Evolutionary conservation across 2,329 filamentous ascomycete genomes (phyloP).

Genomic region (Pyrenophora tritici-repentis): DNA sequence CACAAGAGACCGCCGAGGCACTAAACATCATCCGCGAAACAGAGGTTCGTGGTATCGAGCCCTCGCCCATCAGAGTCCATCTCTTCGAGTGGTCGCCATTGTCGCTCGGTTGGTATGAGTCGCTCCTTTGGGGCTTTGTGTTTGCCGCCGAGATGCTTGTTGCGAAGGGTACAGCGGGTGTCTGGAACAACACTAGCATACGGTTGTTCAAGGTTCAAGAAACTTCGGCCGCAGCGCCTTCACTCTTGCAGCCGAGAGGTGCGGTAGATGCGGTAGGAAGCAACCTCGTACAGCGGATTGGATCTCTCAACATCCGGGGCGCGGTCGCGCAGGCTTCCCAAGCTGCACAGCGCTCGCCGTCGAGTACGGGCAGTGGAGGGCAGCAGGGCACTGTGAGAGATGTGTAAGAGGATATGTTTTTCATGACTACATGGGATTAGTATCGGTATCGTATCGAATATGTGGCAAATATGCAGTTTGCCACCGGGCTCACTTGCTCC

Average conservation of each 20-base stretch:
- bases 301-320: slow-evolving; percentile 73
- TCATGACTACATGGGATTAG: not conserved
- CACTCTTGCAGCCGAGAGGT: slow-evolving; percentile 80
- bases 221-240: slow-evolving; percentile 77
- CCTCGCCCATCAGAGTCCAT: slow-evolving; percentile 75
- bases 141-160: slow-evolving; percentile 90
- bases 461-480: too few species aligned
- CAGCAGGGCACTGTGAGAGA: slow-evolving; percentile 39
- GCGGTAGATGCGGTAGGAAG: slow-evolving; percentile 93
- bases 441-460: not conserved
- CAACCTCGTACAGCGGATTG: slow-evolving; percentile 85
- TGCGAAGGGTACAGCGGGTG: slow-evolving; percentile 81
- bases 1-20: slow-evolving; percentile 47
- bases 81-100: slow-evolving; percentile 93
- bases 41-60: slow-evolving; percentile 73
- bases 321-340: slow-evolving; percentile 32
- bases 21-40: slow-evolving; percentile 62
- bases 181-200: slow-evolving; percentile 92
- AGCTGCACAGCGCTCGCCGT: slow-evolving; percentile 20
- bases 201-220: slow-evolving; percentile 90
- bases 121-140: slow-evolving; percentile 88
- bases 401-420: slow-evolving; percentile 31
- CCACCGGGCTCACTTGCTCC: not conserved
- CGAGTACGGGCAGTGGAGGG: slow-evolving; percentile 28
- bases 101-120: slow-evolving; percentile 93